Evolutionary conservation across 192 early-diverging fungal species (phyloP).

Genomic region (Entomortierella chlamydospora): DNA sequence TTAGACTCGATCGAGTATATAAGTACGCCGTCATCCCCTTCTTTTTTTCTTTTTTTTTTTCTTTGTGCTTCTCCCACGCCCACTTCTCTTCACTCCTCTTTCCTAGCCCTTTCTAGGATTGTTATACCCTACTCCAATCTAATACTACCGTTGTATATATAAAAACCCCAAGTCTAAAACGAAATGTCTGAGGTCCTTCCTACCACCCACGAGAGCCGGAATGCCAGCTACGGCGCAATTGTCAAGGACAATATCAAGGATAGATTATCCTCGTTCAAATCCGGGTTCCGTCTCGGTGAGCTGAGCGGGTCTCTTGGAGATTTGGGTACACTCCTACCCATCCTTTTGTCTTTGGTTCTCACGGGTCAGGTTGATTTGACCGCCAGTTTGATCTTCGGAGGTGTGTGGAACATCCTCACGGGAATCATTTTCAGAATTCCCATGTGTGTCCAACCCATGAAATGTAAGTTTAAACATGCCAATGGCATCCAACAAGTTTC

Average conservation of each 20-base stretch:
- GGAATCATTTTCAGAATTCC: slow-evolving; percentile 84
- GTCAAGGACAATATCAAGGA: slow-evolving; percentile 34
- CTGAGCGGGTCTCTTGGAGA: slow-evolving; percentile 76
- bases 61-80: background rate
- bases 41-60: slow-evolving; percentile 12
- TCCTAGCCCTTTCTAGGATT: background rate
- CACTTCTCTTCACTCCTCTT: background rate
- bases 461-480: slow-evolving; percentile 63
- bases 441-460: slow-evolving; percentile 96
- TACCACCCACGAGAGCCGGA: background rate
- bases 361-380: slow-evolving; percentile 81
- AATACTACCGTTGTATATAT: background rate
- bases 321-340: slow-evolving; percentile 75
- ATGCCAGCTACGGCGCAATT: slow-evolving; percentile 5
- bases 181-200: slow-evolving; percentile 32
- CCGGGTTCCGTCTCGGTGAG: slow-evolving; percentile 46
- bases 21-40: background rate
- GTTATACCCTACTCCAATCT: background rate
- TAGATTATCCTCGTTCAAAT: slow-evolving; percentile 21
- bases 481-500: background rate
- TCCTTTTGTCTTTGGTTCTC: slow-evolving; percentile 82
- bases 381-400: slow-evolving; percentile 86
- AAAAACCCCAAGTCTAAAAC: background rate
- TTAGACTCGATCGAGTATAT: background rate
- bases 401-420: slow-evolving; percentile 87